Evolutionary conservation across 441 rosid genomes (phyloP), one percentile per base, ranked within the genome.

Genomic region (Adansonia grandidieri): DNA sequence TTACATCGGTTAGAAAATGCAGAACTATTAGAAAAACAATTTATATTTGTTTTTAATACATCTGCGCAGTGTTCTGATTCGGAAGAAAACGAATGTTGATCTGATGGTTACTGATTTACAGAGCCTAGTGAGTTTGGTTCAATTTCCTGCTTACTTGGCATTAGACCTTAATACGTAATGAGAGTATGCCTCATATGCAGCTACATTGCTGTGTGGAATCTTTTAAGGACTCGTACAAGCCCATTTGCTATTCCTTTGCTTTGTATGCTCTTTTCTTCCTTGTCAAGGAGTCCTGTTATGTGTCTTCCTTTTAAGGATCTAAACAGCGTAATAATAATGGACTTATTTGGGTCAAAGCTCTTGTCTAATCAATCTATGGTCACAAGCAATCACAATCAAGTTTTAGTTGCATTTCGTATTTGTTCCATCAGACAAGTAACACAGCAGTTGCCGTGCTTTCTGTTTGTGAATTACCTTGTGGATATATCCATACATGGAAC

Each of bases 51-150:
- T 76, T 78, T 75, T 48, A 48, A 28, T 80, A 17, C 47, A 71
- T 63, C 20, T 32, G 40, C 81, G 87, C 91, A 92, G 98, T 75
- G 97, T 94, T 87, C 75, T 96, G 79, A 20, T 89, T 7, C 90
- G 99, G 85, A 94, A 73, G 78, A 90, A 91, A 78, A 73, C 85
- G 51, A 96, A 87, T 76, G 87, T 91, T 61, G 91, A 86, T 75
- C 69, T 88, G 80, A 85, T 94, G 93, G 95, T 92, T 10, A 66
- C 66, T 74, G 97, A 92, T 88, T 91, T 96, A 71, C 89, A 86
- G 77, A 79, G 84, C 78, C 84, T 94, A 92, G 98, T 92, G 80
- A 70, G 91, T 85, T 73, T 75, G 10, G 64, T 77, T 48, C 51
- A 37, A 9, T 13, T 71, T 13, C 17, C 6, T 66, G 17, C 60